Conservation (phyloP, 805 yeast genomes). For the Alloascoidea hylecoeti region DNA sequence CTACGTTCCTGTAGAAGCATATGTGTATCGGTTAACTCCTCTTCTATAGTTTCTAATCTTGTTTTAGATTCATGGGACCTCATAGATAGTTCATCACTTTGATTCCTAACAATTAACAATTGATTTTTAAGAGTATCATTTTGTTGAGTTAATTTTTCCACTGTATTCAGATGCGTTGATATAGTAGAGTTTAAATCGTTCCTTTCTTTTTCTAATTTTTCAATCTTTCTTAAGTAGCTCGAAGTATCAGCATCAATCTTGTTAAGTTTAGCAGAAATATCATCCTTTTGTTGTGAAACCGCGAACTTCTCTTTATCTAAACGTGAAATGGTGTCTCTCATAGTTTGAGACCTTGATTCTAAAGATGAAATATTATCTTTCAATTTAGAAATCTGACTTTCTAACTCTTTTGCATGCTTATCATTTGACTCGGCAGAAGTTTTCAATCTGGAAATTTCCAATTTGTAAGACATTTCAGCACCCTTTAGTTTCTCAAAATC, state of each 20-base stretch:
- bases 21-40: slow-evolving; percentile 68
- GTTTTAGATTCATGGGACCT: slow-evolving; percentile 50
- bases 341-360: neutral
- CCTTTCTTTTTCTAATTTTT: neutral
- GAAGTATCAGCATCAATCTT: neutral
- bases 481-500: slow-evolving; percentile 4
- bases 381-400: neutral
- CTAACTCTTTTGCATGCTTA: neutral
- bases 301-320: slow-evolving; percentile 1
- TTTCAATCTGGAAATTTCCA: neutral
- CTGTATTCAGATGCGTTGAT: neutral
- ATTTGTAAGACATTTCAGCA: slow-evolving; percentile 3
- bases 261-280: neutral
- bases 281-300: neutral
- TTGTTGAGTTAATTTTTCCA: neutral
- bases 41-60: slow-evolving; percentile 56
- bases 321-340: neutral
- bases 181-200: neutral
- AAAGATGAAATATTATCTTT: neutral
- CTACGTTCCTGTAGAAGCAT: slow-evolving; percentile 66
- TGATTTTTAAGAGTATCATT: neutral
- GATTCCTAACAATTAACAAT: slow-evolving; percentile 38
- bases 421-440: neutral
- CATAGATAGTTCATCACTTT: slow-evolving; percentile 58
- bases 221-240: neutral